These are phyloP conservation scores for Termitomyces eurrhizus DNA, from an alignment of 768 basidiomycete species.

Conservation along the genomic window DNA sequence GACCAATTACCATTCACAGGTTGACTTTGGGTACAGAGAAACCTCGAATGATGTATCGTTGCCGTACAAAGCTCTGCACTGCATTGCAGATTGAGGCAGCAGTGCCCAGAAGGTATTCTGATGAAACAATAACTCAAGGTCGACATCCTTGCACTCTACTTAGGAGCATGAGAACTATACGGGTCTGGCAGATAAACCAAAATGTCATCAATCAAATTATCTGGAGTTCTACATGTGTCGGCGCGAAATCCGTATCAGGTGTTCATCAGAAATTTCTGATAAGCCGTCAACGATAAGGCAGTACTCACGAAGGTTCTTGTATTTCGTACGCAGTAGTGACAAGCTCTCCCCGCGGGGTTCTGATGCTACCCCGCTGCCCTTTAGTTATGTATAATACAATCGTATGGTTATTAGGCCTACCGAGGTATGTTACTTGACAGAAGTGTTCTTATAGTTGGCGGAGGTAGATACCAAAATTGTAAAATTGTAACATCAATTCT, in stretches of 20 bases:
- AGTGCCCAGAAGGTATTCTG: not conserved
- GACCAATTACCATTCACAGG: not conserved
- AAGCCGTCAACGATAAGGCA: not conserved
- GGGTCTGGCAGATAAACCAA: not conserved
- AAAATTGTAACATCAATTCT: not conserved
- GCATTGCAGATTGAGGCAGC: not conserved
- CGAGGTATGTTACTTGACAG: no score
- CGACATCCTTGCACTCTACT: not conserved
- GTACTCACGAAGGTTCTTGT: not conserved
- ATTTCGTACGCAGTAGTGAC: no score
- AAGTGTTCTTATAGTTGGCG: no score
- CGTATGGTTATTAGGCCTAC: no score
- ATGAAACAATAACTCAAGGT: not conserved
- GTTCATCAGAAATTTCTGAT: constrained; percentile 4
- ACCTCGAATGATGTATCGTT: not conserved
- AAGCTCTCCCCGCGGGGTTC: no score
- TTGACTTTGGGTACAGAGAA: not conserved
- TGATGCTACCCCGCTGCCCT: no score
- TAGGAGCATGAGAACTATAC: not conserved
- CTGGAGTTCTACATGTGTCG: not conserved
- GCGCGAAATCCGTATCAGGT: constrained; percentile 3
- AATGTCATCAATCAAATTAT: not conserved
- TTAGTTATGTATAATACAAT: no score
- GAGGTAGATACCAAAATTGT: no score
- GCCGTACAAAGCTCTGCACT: not conserved